These are phyloP conservation scores for Onygena corvina DNA, from an alignment of 2,329 filamentous ascomycete genomes.

Conservation along the genomic window DNA sequence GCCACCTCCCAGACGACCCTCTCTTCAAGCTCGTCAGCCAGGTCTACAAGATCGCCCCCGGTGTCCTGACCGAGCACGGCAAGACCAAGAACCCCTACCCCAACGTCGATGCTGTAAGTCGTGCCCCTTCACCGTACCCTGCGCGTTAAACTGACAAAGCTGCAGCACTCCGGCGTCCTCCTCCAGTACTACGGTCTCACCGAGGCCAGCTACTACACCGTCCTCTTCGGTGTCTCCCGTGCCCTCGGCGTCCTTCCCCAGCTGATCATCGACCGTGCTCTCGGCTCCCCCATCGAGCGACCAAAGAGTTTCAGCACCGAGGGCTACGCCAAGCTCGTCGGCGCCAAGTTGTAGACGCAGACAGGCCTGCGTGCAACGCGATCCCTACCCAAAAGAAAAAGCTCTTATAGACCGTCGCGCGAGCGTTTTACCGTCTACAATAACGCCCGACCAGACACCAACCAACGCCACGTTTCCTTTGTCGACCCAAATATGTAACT, in stretches of 20 bases:
- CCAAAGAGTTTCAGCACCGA: slow-evolving; percentile 98
- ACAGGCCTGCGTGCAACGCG: background rate
- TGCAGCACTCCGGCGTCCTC: slow-evolving; percentile 83
- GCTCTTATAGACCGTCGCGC: background rate
- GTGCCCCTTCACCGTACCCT: no score
- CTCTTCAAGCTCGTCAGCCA: slow-evolving; percentile 99
- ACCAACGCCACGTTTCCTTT: background rate
- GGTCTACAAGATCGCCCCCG: slow-evolving; percentile 99
- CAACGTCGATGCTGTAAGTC: slow-evolving; percentile 68
- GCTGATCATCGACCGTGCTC: slow-evolving; percentile 97
- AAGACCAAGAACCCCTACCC: slow-evolving; percentile 93
- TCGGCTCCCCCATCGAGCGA: slow-evolving; percentile 93
- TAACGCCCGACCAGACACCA: background rate
- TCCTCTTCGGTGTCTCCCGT: slow-evolving; percentile 96
- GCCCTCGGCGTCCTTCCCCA: slow-evolving; percentile 97
- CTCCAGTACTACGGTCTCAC: slow-evolving; percentile 99
- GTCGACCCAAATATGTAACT: background rate
- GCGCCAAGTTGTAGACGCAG: slow-evolving; percentile 68
- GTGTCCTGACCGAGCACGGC: slow-evolving; percentile 96
- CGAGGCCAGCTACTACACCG: slow-evolving; percentile 99
- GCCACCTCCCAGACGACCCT: slow-evolving; percentile 89
- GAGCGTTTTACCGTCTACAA: background rate
- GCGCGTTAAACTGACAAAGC: slow-evolving; percentile 7
- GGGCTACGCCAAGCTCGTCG: slow-evolving; percentile 85
- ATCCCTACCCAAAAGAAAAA: no score